Evolutionary conservation across 768 basidiomycete species (phyloP).

Genomic region (Serendipita sp.): DNA sequence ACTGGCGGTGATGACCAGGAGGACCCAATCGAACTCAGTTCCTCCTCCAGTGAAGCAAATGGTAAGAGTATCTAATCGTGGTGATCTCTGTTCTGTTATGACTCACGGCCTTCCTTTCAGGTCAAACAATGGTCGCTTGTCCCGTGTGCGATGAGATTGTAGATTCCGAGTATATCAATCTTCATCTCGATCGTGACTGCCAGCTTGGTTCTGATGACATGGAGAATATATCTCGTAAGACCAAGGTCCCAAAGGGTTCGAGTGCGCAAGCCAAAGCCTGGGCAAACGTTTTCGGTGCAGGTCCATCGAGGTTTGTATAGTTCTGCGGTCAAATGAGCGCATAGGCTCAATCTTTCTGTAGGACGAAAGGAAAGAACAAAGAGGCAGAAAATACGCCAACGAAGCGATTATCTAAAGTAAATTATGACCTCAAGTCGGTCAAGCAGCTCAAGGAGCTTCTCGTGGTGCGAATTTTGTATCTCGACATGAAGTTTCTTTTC

Average conservation of each 20-base stretch:
- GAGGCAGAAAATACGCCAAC: background rate
- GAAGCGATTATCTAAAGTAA: background rate
- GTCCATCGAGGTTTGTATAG: background rate
- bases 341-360: background rate
- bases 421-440: background rate
- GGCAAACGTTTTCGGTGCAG: background rate
- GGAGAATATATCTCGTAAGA: background rate
- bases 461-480: background rate
- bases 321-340: background rate
- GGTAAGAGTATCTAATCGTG: background rate
- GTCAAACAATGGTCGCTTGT: background rate
- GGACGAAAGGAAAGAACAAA: background rate
- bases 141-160: constrained; percentile 1
- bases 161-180: background rate
- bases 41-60: background rate
- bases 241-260: background rate
- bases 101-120: background rate
- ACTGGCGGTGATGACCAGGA: background rate
- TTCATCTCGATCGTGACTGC: background rate
- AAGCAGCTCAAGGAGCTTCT: background rate
- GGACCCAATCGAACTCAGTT: background rate
- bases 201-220: background rate
- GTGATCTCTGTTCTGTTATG: background rate
- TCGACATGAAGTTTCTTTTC: background rate
- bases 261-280: background rate